Percentiles rank a stretch among this genome's conserved stretches.
phyloP scores from a whole-genome alignment of 2,329 filamentous ascomycete genomes.

The Parascedosporium putredinis region DNA sequence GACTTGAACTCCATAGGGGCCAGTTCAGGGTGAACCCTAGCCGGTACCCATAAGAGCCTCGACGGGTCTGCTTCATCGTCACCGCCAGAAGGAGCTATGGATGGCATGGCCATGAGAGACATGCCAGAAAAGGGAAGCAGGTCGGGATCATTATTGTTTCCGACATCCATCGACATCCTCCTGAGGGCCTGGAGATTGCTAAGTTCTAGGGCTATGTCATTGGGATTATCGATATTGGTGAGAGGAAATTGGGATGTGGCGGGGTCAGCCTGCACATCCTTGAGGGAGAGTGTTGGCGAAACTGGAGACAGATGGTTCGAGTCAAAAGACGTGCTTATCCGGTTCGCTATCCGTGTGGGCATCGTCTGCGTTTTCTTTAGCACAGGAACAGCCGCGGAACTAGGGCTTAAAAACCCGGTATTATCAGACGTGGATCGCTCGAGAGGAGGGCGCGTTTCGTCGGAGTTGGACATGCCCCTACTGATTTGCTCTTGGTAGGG shows the following conservation, averaged over 20 bases:
- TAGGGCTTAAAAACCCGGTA: conserved; percentile 17
- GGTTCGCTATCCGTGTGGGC: conserved; percentile 26
- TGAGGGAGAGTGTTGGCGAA: conserved; percentile 43
- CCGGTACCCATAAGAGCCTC: conserved; percentile 89
- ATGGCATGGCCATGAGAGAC: conserved; percentile 58
- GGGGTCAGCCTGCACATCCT: conserved; percentile 49
- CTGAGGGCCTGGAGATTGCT: conserved; percentile 85
- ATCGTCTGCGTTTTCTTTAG: conserved; percentile 34
- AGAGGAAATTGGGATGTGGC: conserved; percentile 62
- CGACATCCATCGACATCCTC: conserved; percentile 90
- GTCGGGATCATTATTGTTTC: conserved; percentile 61
- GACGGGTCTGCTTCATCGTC: conserved; percentile 84
- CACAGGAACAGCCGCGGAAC: conserved; percentile 20
- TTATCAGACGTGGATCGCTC: conserved; percentile 37
- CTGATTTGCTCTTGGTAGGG: conserved; percentile 14
- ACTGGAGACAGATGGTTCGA: conserved; percentile 23
- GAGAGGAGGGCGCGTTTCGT: conserved; percentile 30
- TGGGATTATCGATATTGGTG: conserved; percentile 82
- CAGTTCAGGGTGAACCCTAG: conserved; percentile 84
- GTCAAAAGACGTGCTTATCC: conserved; percentile 28
- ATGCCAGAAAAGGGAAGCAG: conserved; percentile 60
- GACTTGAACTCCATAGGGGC: conserved; percentile 95
- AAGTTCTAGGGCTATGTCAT: conserved; percentile 81
- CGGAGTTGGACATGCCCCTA: conserved; percentile 15
- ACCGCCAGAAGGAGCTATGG: conserved; percentile 58